Evolutionary conservation across 305 asterid genomes (phyloP), one percentile per base, ranked within the genome.

Genomic region (Coffea humblotiana): DNA sequence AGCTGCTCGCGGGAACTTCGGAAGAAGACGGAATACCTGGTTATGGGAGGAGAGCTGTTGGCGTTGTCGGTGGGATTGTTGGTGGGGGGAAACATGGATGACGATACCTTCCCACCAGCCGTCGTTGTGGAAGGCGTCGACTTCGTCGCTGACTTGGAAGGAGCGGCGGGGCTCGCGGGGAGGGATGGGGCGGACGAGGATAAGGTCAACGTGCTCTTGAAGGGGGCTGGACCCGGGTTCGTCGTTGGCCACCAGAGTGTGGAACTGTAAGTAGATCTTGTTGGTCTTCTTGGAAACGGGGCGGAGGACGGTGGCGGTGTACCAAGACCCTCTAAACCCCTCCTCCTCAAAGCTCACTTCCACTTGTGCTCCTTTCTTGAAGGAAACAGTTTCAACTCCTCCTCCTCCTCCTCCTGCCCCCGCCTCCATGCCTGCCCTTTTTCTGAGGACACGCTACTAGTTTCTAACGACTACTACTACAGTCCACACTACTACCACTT

Each of bases 91-190:
- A 78, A 85, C 82, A 15, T 87, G 78, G 21, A 83, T 86, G 2
- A 90, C 86, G 56, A 88, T 72, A 11, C 93, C 92, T 77, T 87
- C 93, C 96, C 93, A 90, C 93, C 96, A 90, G 14, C 93, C 92
- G 18, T 88, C 96, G 63, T 83, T 86, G 85, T 88, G 93, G 85
- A 85, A 88, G 71, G 93, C 92, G 77, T 91, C 92, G n/a, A 91
- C 91, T 23, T 88, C 93, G 18, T 91, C 96, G 77, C 83, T 75
- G 85, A 91, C 84, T 15, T 32, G 80, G 85, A 87, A 88, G 25
- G 75, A 64, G 72, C 90, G 88, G 12, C 48, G 40, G 37, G 88
- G 6, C 64, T 91, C 96, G 10, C 90, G 85, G 6, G 95, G 93
- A 2, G 91, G 89, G 29, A 79, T 14, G 0, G 96, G 96, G 29